Conservation (phyloP, 192 early-diverging fungal species). For the Podila epigama region DNA sequence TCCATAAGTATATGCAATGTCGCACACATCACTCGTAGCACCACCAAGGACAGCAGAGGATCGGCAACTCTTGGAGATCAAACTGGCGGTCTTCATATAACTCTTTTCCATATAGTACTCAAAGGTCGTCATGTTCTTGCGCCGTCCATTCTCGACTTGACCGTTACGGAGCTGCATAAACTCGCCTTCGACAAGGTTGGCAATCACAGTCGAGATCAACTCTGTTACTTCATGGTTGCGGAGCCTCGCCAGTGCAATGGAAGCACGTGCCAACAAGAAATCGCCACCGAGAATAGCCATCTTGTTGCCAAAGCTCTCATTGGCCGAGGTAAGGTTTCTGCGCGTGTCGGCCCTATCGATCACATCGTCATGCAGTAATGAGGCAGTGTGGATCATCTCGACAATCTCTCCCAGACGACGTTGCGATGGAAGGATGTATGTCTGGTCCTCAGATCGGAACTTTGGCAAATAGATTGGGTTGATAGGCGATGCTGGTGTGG, state of each 20-base stretch:
- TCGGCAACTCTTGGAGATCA: constrained; percentile 93
- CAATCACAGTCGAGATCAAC: constrained; percentile 90
- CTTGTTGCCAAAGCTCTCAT: constrained; percentile 94
- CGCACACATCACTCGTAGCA: constrained; percentile 69
- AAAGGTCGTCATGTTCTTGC: constrained; percentile 61
- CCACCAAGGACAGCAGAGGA: constrained; percentile 88
- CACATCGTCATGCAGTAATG: constrained; percentile 92
- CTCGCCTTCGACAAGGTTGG: constrained; percentile 95
- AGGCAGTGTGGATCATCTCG: constrained; percentile 98
- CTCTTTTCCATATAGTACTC: constrained; percentile 95
- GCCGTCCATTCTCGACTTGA: constrained; percentile 39
- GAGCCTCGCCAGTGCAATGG: constrained; percentile 87
- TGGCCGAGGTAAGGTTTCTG: constrained; percentile 78
- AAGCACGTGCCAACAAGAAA: constrained; percentile 92
- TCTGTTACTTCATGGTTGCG: constrained; percentile 93
- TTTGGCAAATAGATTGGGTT: constrained; percentile 27
- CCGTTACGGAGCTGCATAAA: constrained; percentile 87
- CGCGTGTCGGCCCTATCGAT: constrained; percentile 78
- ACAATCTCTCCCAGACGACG: constrained; percentile 94
- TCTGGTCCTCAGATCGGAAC: constrained; percentile 39
- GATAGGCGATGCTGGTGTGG: constrained; percentile 4
- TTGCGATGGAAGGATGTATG: constrained; percentile 82
- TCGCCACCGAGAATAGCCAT: constrained; percentile 96
- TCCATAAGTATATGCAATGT: constrained; percentile 89
- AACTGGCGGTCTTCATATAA: constrained; percentile 93